Base-by-base conservation (phyloP, 2,329 filamentous ascomycete genomes). In the Huntiella moniliformis region DNA sequence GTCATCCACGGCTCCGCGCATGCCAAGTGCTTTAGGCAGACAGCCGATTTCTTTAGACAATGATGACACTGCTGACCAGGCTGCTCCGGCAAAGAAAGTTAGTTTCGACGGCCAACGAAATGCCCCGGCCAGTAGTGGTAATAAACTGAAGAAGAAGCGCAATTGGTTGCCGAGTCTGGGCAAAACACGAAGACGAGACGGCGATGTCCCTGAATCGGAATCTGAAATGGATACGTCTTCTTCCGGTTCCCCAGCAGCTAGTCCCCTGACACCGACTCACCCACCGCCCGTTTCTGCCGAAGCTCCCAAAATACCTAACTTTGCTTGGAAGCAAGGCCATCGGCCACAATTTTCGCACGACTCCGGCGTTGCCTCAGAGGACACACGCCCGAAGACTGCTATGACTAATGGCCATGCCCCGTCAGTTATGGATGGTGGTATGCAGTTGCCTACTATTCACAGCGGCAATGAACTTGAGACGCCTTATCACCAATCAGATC, bases 401-500 rank as follows among this genome's bases (percentile, higher is more conserved):
- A 18, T 18, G 22, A 13, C 35, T 13, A 4, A n/a, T n/a, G 33
- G 33, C 33, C 16, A 32, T 8, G 11, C 18, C 28, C 18, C 8
- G 8, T 13, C 8, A 4, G 10, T 13, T 11, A 38, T 15, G 18
- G 10, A 11, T 17, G 17, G 15, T 28, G 28, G 67, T 65, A 28
- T 52, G 11, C 48, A 38, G 16, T 47, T 52, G 6, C 46, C 51
- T 13, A 51, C 51, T 5, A 50, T 52, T 16, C 50, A 47, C 11
- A 52, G 51, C 13, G 48, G 45, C 12, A 47, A 41, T 5, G 45
- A 51, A 34, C 48, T 52, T n/a, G 44, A 49, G 36, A 47, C 39
- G 2, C 42, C 45, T 3, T 48, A 39, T 41, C 45, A 67, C n/a
- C 68, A 67, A 15, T 45, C 47, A 7, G 44, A 49, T 17, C 31